Evolutionary conservation across 371 early-diverging fungal genomes (phyloP), one percentile per base, ranked within the genome.

Genomic region (Mucor lusitanicus): DNA sequence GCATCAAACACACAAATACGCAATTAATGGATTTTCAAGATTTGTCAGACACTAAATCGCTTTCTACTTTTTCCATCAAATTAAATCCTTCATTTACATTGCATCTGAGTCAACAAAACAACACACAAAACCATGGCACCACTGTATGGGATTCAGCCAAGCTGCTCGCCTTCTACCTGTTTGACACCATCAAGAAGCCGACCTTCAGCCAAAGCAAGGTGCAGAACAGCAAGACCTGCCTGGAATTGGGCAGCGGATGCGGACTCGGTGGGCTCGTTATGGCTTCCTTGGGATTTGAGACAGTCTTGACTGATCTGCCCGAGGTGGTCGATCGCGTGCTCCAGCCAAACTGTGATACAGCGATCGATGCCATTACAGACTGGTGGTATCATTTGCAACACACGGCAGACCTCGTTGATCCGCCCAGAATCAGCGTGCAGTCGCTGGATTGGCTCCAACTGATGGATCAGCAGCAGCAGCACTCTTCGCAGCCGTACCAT

Each of bases 211-310:
- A 70, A 1, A 25, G 27, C 3, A 39, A 59, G 6, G 67, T 60
- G 11, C 46, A 72, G 6, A 72, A 75, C 30, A 50, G 65, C 19
- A 63, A 65, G 11, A 70, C 71, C 19, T 80, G 80, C 57, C 56
- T 80, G 48, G 80, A 80, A 54, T 57, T 80, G 3, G 80, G 80
- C 6, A 77, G 77, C 50, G 80, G 80, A 3, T 80, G 80, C 68
- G 80, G 80, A 12, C 48, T 80, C 1, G 76, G 68, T 32, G 80
- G 77, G 0, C 35, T 80, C 17, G 60, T 66, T 1, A 77, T 77
- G 78, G 75, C 75, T 12, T 70, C 80, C 1, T 61, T 75, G 3
- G 80, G 80, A 9, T 75, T 69, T 35, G 70, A 80, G 19, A 75
- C 78, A 1, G 56, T 68, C 0, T 32, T 77, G 32, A 80, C 80